Evolutionary conservation across 202 grass and related monocot genomes (phyloP), one percentile per base, ranked within the genome.

Genomic region (Eragrostis tef): DNA sequence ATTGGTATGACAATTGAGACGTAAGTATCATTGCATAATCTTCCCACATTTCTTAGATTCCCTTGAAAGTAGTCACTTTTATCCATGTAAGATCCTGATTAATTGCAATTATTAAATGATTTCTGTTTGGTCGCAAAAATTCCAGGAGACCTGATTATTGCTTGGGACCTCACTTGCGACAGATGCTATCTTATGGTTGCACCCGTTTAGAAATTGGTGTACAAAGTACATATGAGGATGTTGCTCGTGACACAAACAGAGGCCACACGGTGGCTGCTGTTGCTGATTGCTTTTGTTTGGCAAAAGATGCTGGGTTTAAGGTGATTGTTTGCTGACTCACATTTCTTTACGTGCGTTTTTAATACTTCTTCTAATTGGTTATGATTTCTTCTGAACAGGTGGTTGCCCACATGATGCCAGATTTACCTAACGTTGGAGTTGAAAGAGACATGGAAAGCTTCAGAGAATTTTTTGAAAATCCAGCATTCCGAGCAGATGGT

Each of bases 261-360:
- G 96, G 96, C 12, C 96, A 99, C 67, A 99, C 93, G 52, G 96
- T 96, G 70, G 89, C 90, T 73, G 92, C 96, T 85, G 96, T 99
- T 79, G 92, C 96, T 75, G 93, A 99, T 79, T 99, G 93, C 77
- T 99, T 99, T 85, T 95, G 90, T 83, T 93, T 99, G 78, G 96
- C 93, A 67, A 99, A 99, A 88, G 96, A 99, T 96, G 96, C 96
- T 64, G 96, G 96, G 51, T 99, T 99, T 86, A 99, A 99, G 87
- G 96, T 99, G n/a, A 41, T 72, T 61, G n/a, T 44, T 75, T 62
- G 3, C 29, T 68, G 6, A 22, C 31, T 36, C 31, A 69, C 46
- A 29, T 10, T 70, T 16, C 50, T 22, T 50, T 76, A 11, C 19
- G 79, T 64, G 63, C 26, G 74, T 73, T 7, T 11, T 45, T 67